Evolutionary conservation across 371 early-diverging fungal genomes (phyloP).

Genomic region (Mortierella sp.): DNA sequence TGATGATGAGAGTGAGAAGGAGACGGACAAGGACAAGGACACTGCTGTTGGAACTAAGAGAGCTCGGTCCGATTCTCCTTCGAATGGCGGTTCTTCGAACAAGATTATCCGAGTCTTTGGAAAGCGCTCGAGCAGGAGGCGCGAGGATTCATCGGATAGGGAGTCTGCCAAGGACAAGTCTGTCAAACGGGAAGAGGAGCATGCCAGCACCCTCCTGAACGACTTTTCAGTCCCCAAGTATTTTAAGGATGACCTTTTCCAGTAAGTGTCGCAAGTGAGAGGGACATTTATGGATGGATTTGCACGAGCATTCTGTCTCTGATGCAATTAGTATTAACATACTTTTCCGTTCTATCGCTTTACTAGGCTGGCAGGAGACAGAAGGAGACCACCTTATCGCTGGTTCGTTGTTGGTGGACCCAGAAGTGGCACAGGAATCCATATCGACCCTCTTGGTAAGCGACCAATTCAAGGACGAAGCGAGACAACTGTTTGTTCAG

Average conservation of each 20-base stretch:
- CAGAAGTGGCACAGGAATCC: slow-evolving; percentile 78
- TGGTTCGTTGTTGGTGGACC: slow-evolving; percentile 79
- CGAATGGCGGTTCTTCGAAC: slow-evolving; percentile 13
- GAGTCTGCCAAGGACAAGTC: slow-evolving; percentile 14
- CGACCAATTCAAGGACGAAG: not conserved
- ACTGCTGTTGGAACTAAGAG: slow-evolving; percentile 32
- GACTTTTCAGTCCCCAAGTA: slow-evolving; percentile 82
- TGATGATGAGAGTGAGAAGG: slow-evolving; percentile 12
- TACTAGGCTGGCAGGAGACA: slow-evolving; percentile 66
- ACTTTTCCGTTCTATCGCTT: not conserved
- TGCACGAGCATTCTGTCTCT: no score
- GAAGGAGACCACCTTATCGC: slow-evolving; percentile 74
- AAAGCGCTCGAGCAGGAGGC: slow-evolving; percentile 21
- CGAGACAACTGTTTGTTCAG: not conserved
- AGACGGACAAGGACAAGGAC: slow-evolving; percentile 20
- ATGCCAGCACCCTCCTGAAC: slow-evolving; percentile 63
- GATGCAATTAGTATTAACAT: not conserved
- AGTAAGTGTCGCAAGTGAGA: slow-evolving; percentile 23
- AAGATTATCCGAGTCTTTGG: slow-evolving; percentile 46
- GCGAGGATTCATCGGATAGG: not conserved
- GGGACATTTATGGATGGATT: not conserved
- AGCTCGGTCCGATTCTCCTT: slow-evolving; percentile 40
- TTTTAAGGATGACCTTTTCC: slow-evolving; percentile 83
- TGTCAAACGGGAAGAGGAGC: slow-evolving; percentile 42
- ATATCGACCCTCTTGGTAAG: slow-evolving; percentile 71